Percentiles rank a stretch among this genome's conserved stretches.
Conservation (phyloP, 2,329 filamentous ascomycete species). For the Talaromyces marneffei region DNA sequence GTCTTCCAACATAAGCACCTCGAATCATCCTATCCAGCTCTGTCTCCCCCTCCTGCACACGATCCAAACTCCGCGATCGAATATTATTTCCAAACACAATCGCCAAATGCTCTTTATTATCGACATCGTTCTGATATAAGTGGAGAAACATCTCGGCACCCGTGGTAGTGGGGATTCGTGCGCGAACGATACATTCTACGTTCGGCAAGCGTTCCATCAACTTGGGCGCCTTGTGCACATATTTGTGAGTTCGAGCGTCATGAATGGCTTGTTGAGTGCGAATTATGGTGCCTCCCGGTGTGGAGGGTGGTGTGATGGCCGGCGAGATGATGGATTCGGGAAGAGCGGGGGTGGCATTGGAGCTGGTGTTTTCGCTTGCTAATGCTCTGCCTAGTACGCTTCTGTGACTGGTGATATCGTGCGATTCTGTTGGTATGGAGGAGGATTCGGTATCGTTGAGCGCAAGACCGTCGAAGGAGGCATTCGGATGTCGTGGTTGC, state of each 20-base stretch:
- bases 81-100: conserved; percentile 93
- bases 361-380: conserved; percentile 11
- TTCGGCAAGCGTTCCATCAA: conserved; percentile 70
- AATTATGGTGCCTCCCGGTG: conserved; percentile 36
- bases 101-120: conserved; percentile 92
- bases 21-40: conserved; percentile 72
- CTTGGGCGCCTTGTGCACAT: conserved; percentile 55
- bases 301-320: conserved; percentile 44
- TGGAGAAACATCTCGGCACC: conserved; percentile 97
- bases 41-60: conserved; percentile 42
- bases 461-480: conserved; percentile 20
- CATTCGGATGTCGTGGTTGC: conserved; percentile 25
- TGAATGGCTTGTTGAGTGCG: conserved; percentile 19
- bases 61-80: conserved; percentile 57
- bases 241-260: conserved; percentile 21
- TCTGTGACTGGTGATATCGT: conserved; percentile 17
- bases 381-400: conserved; percentile 20
- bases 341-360: conserved; percentile 38
- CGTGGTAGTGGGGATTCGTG: conserved; percentile 84
- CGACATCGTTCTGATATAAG: conserved; percentile 84
- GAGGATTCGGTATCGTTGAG: conserved; percentile 16
- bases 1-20: conserved; percentile 81
- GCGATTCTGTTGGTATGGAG: conserved; percentile 1
- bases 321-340: conserved; percentile 52
- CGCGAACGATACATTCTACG: conserved; percentile 90